Evolutionary conservation across 2,329 filamentous ascomycete species (phyloP), one percentile per base, ranked within the genome.

Genomic region (Nothophaeocryptopus gaeumannii): DNA sequence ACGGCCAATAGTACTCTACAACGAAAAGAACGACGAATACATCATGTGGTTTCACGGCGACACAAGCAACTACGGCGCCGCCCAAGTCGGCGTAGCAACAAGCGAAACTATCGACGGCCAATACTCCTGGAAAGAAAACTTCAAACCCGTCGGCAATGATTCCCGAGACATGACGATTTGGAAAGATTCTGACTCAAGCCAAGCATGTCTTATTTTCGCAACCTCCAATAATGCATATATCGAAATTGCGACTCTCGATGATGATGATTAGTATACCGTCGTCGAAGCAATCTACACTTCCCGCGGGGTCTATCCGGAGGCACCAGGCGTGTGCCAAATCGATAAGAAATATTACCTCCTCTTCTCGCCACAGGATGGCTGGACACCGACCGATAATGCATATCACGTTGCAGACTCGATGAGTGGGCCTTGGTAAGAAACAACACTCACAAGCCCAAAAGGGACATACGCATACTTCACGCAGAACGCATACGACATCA

Each of bases 1-100:
- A 66, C 71, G 84, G 14, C 84, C 84, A 2, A 86, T 87, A 67
- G 77, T 87, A 3, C 77, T 87, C 5, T 85, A 80, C 70, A 87
- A 87, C 56, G 78, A 81, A 11, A 69, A 70, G n/a, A 86, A 83
- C 0, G 59, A 66, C 5, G 80, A 82, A 55, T 88, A 83, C 65
- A 83, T 87, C n/a, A 69, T 87, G 65, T 86, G 81, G 72, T 74
- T 86, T 72, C 84, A 87, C 61, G 84, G 86, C 41, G 84, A 88
- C 61, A 76, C 71, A 47, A 72, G 71, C 29, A 75, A 74, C 61
- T 87, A 87, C 57, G 74, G 73, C 1, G 83, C 85, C 32, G 84
- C 84, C 0, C 80, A 78, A 47, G 80, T 83, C 1, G 84, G 83
- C 0, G 80, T 87, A 5, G 84, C 84, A 0, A 82, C 77, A 0